Percentiles rank a stretch among this genome's conserved stretches.
Conservation (phyloP, 1,139 yeast species). For the Kodamaea alishanica region DNA sequence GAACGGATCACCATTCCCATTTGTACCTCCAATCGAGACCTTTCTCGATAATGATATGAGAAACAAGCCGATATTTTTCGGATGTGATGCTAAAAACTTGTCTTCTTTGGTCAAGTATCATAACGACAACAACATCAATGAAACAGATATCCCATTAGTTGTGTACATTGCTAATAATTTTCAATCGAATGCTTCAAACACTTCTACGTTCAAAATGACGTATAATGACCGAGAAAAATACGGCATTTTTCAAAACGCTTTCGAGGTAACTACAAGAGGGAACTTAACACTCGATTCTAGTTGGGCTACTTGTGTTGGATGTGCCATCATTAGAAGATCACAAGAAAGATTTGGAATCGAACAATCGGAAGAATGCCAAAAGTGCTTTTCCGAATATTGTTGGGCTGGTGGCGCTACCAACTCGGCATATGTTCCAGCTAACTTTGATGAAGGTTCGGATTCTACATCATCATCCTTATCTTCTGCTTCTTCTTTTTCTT, state of each 20-base stretch:
- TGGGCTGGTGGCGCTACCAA: conserved; percentile 31
- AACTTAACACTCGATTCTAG: conserved; percentile 35
- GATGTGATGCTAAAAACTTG: conserved; percentile 34
- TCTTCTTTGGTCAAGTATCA: conserved; percentile 28
- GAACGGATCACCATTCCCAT: conserved; percentile 38
- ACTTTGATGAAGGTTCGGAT: conserved; percentile 2
- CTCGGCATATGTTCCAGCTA: conserved; percentile 17
- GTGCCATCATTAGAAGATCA: conserved; percentile 43
- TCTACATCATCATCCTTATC: background rate
- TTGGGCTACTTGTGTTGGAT: conserved; percentile 46
- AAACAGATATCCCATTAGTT: conserved; percentile 39
- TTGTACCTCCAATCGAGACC: conserved; percentile 31
- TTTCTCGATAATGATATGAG: conserved; percentile 29
- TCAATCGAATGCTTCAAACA: conserved; percentile 32
- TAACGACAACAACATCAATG: conserved; percentile 24
- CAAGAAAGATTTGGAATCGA: conserved; percentile 38
- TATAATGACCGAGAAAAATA: conserved; percentile 33
- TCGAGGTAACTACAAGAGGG: conserved; percentile 33
- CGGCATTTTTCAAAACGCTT: conserved; percentile 36
- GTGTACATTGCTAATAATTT: conserved; percentile 35
- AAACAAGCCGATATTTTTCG: conserved; percentile 39
- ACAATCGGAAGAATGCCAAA: conserved; percentile 39
- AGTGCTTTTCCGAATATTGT: conserved; percentile 39
- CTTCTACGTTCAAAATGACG: conserved; percentile 39
- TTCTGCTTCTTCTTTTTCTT: background rate